Conservation (phyloP, 345 rosid species). For the Xanthoceras sorbifolium region DNA sequence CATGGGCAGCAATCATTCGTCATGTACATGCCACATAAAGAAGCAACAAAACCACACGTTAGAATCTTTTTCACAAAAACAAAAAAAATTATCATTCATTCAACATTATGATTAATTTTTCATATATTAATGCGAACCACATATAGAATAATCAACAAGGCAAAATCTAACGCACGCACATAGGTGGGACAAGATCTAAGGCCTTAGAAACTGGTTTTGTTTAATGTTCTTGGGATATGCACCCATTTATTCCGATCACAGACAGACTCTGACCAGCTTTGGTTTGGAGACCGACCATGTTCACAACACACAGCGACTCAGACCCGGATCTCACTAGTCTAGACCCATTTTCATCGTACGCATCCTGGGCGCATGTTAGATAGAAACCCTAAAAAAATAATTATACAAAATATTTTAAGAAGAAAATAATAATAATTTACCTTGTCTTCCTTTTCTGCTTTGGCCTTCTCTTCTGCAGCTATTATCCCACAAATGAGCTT, state of each 20-base stretch:
- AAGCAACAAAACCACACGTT: constrained; percentile 37
- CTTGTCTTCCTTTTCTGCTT: constrained; percentile 92
- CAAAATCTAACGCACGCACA: constrained; percentile 7
- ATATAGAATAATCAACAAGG: background rate
- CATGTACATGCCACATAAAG: constrained; percentile 44
- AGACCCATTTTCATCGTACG: constrained; percentile 5
- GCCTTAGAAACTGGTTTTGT: background rate
- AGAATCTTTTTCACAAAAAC: constrained; percentile 26
- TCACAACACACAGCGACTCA: background rate
- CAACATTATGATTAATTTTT: background rate
- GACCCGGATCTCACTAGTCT: constrained; percentile 21
- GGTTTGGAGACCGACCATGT: background rate
- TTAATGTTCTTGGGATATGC: constrained; percentile 5
- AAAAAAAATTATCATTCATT: background rate
- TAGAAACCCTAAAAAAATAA: background rate
- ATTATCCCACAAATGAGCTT: constrained; percentile 95
- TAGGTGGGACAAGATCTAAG: constrained; percentile 14
- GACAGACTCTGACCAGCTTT: background rate
- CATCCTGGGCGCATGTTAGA: constrained; percentile 27
- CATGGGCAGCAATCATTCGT: constrained; percentile 58
- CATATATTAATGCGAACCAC: constrained; percentile 7
- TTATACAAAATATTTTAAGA: no score
- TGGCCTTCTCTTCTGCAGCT: constrained; percentile 95
- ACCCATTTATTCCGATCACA: constrained; percentile 21
- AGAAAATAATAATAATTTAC: constrained; percentile 30